Conservation (phyloP, 441 rosid genomes). For the Mallotus repandus region DNA sequence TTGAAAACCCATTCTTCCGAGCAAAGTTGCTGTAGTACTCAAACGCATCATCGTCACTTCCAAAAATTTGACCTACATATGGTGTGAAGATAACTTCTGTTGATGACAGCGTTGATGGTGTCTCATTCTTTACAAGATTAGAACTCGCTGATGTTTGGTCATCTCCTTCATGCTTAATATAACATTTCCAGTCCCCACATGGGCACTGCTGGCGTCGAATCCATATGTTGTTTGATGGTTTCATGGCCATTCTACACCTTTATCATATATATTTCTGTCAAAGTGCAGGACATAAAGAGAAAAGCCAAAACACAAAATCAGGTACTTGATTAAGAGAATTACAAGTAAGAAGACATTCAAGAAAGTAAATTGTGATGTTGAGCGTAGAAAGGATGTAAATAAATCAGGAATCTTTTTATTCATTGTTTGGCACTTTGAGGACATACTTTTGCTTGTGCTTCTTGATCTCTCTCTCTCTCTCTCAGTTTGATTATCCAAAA, state of each 20-base stretch:
- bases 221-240: constrained; percentile 68
- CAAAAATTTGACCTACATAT: constrained; percentile 82
- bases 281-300: not conserved
- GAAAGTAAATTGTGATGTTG: not conserved
- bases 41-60: constrained; percentile 76
- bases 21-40: constrained; percentile 82
- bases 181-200: constrained; percentile 97
- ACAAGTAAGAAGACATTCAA: not conserved
- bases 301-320: not conserved
- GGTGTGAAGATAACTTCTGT: constrained; percentile 58
- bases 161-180: constrained; percentile 59
- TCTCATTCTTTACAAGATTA: constrained; percentile 51
- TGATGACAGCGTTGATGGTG: constrained; percentile 44
- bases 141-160: constrained; percentile 45
- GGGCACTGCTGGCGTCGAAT: constrained; percentile 85
- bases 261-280: constrained; percentile 21
- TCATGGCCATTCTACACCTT: constrained; percentile 40
- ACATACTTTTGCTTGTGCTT: not conserved
- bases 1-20: constrained; percentile 80
- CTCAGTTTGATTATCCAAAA: not conserved
- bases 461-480: not conserved
- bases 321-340: not conserved
- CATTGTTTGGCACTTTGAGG: not conserved
- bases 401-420: not conserved
- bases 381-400: not conserved